phyloP scores from a whole-genome alignment of 1,284 basidiomycete species.

The Trametes polyzona region DNA sequence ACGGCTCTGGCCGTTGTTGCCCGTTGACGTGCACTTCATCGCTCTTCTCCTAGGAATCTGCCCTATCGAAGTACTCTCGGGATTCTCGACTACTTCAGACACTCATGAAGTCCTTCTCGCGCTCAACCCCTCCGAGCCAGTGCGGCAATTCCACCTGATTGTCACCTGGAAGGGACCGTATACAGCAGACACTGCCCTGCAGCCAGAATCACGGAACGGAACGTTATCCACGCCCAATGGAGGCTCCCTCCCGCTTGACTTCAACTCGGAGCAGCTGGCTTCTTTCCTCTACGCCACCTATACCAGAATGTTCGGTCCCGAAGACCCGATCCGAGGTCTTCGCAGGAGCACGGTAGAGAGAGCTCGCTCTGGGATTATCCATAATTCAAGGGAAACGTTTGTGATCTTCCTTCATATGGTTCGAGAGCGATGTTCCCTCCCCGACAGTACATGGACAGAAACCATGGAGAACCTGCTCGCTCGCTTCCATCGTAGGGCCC shows the following conservation, averaged over 20 bases:
- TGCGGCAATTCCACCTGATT: slow-evolving; percentile 44
- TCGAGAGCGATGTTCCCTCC: slow-evolving; percentile 35
- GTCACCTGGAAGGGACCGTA: slow-evolving; percentile 46
- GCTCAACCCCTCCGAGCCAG: background rate
- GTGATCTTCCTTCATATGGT: slow-evolving; percentile 43
- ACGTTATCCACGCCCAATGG: too few species aligned
- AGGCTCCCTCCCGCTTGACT: background rate
- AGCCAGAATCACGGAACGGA: too few species aligned
- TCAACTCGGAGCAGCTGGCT: slow-evolving; percentile 38
- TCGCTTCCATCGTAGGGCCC: slow-evolving; percentile 5
- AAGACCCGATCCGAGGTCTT: slow-evolving; percentile 27
- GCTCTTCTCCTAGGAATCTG: slow-evolving; percentile 46
- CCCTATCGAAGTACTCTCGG: slow-evolving; percentile 46
- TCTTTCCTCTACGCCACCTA: slow-evolving; percentile 51
- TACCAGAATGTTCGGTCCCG: slow-evolving; percentile 48
- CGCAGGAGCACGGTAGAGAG: background rate
- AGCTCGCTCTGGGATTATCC: slow-evolving; percentile 27
- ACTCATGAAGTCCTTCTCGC: slow-evolving; percentile 43
- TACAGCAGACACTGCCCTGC: background rate
- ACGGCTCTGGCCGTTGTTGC: slow-evolving; percentile 40
- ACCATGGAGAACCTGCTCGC: slow-evolving; percentile 36
- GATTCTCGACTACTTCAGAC: slow-evolving; percentile 47
- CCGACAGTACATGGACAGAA: slow-evolving; percentile 32
- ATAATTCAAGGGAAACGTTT: slow-evolving; percentile 48
- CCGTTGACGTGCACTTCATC: slow-evolving; percentile 42